Evolutionary conservation across 2,329 filamentous ascomycete species (phyloP).

Genomic region (Botrytis medusae): DNA sequence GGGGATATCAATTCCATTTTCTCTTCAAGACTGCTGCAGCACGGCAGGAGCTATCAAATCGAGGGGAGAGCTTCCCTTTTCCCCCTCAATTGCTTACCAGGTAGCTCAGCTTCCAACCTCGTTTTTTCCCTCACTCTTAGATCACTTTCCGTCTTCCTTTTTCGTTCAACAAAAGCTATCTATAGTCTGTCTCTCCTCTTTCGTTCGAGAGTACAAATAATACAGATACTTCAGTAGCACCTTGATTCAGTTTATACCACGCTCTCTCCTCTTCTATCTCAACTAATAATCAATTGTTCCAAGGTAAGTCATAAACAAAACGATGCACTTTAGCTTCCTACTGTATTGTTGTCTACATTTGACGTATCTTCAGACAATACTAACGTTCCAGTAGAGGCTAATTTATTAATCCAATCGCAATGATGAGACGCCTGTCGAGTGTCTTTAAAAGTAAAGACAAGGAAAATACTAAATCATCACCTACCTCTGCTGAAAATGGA

Average conservation of each 20-base stretch:
- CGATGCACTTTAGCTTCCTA: not conserved
- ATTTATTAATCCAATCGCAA: not conserved
- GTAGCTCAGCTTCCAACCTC: conserved; percentile 7
- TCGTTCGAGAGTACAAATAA: not conserved
- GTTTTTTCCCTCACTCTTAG: not conserved
- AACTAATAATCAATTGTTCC: not conserved
- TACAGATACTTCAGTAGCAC: not conserved
- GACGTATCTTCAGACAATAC: not conserved
- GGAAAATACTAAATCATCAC: conserved; percentile 4
- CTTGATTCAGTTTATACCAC: not conserved
- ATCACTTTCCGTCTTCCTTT: not conserved
- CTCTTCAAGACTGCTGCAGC: not conserved
- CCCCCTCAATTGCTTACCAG: not conserved
- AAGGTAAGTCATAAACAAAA: not conserved
- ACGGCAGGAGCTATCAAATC: conserved; percentile 5
- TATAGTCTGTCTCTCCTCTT: not conserved
- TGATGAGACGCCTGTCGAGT: conserved; percentile 22
- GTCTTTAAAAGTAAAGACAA: conserved; percentile 26
- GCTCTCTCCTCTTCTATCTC: not conserved
- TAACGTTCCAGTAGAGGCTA: not conserved
- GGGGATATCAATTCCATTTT: not conserved
- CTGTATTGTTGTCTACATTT: not conserved
- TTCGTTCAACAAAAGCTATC: not conserved
- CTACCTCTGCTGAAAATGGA: conserved; percentile 6
- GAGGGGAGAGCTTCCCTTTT: not conserved